Base-by-base conservation (phyloP, 345 rosid species). In the Gossypium ekmanianum region DNA sequence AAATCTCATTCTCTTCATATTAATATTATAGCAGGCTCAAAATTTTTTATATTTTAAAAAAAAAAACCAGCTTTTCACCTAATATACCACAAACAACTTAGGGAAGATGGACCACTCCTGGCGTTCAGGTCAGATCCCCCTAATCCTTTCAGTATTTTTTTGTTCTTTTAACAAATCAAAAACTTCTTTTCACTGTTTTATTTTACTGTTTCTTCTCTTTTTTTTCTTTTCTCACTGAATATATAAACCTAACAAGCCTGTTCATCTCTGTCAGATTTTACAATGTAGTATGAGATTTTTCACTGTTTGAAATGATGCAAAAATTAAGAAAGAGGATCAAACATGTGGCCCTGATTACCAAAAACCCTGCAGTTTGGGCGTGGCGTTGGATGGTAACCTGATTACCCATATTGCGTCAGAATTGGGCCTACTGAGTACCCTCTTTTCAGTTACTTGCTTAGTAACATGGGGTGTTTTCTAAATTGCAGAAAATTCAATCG, bases 381-480 rank as follows among this genome's bases (percentile, higher is more conserved):
- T 67, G 39, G 54, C 55, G 55, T 22, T 22, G 71, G 18, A 67
- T 67, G 55, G n/a, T 13, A 12, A 12, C 12, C 24, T 48, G 24
- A 51, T 50, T 16, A 9, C 45, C 72, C 58, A 68, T 52, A 27
- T 41, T 16, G 50, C 68, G 73, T 73, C 74, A 76, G 77, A 2
- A 1, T 51, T 29, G 43, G 58, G 6, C 57, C 73, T 14, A 55
- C 83, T 2, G 4, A 48, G 4, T 48, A 11, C 12, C n/a, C 57
- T 71, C 64, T 48, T 34, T 59, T 73, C 65, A 82, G 74, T 80
- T 77, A 77, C 75, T 77, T 72, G 84, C 76, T 56, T 11, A 47
- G 81, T 74, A 82, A 77, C 84, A 54, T 78, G 85, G 78, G 74
- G 17, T 84, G 81, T 75, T 76, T 72, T 41, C 16, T 48, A 76